Evolutionary conservation across 371 early-diverging fungal genomes (phyloP), one percentile per base, ranked within the genome.

Genomic region (Syncephalastrum racemosum): DNA sequence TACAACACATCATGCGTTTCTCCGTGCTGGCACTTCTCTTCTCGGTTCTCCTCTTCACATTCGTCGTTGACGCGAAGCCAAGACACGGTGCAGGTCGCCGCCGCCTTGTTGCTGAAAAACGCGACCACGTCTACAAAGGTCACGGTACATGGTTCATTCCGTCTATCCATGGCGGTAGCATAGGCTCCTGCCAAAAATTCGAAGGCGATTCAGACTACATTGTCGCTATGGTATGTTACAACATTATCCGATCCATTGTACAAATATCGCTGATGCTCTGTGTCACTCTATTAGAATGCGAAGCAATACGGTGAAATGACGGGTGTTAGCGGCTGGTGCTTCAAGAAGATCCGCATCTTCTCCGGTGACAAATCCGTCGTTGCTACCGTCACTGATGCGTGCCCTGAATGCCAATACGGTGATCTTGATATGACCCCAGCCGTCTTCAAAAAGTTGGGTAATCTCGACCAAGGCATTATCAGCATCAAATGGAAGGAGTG

Each of bases 111-210:
- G 36, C 10, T 19, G 47, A 20, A 47, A 47, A 25, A 23, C 47
- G 15, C 10, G 20, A 25, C 14, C 47, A 14, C 4, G 25, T 19
- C 13, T 56, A 39, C 39, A 16, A 15, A 15, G 70, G 70, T 36
- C 58, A 27, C 7, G 73, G 46, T 36, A 68, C 71, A 18, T 71
- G 50, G 54, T 72, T 72, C 41, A 53, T 54, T 50, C 68, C 72
- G 18, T 65, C 68, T 2, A 56, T 45, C 6, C 58, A 63, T 43
- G 72, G 66, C 43, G 68, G 66, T 16, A 58, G 61, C 10, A 19
- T 31, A 36, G 72, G 68, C 31, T 60, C 68, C 4, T 72, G 68
- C 52, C 63, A 66, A 23, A 54, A 58, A 12, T 20, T 41, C 18
- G 72, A 68, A 57, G 55, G 48, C 41, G 68, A 66, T 36, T 23